phyloP scores from a whole-genome alignment of 2,329 filamentous ascomycete genomes.

The Cyanodermella asteris region DNA sequence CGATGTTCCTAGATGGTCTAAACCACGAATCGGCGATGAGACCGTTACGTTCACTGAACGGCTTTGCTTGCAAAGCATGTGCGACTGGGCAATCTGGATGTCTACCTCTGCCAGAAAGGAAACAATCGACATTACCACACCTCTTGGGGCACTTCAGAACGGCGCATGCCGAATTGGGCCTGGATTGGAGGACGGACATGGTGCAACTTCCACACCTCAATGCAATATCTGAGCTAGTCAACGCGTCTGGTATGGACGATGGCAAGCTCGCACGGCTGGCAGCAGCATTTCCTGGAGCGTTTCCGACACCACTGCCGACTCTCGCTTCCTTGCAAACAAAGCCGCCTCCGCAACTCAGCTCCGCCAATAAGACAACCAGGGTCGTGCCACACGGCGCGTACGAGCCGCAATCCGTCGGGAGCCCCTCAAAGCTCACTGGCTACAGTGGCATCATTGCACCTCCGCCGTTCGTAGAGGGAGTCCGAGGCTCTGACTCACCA shows the following conservation, averaged over 20 bases:
- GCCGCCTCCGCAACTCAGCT: no score
- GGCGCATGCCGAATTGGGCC: conserved; percentile 14
- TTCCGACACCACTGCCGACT: conserved; percentile 11
- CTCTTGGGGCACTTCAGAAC: conserved; percentile 18
- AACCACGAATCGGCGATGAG: conserved; percentile 36
- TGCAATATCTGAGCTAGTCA: conserved; percentile 25
- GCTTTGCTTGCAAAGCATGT: conserved; percentile 34
- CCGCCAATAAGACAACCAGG: no score
- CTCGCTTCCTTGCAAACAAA: conserved; percentile 11
- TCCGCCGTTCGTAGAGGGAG: conserved; percentile 1
- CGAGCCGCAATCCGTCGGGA: not conserved
- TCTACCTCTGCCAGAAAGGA: conserved; percentile 10
- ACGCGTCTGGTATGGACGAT: conserved; percentile 33
- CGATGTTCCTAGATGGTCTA: conserved; percentile 36
- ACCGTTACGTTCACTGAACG: conserved; percentile 31
- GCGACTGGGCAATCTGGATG: conserved; percentile 4
- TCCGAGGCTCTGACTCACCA: conserved; percentile 11
- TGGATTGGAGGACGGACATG: conserved; percentile 40
- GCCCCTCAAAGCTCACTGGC: not conserved
- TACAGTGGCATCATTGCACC: conserved; percentile 1
- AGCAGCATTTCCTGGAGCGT: conserved; percentile 26
- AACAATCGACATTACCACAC: conserved; percentile 12
- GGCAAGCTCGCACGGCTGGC: conserved; percentile 30
- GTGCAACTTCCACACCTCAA: conserved; percentile 33
- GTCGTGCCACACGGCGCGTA: no score